These are phyloP conservation scores for Viola pubescens DNA, from an alignment of 441 rosid species.

Conservation along the genomic window DNA sequence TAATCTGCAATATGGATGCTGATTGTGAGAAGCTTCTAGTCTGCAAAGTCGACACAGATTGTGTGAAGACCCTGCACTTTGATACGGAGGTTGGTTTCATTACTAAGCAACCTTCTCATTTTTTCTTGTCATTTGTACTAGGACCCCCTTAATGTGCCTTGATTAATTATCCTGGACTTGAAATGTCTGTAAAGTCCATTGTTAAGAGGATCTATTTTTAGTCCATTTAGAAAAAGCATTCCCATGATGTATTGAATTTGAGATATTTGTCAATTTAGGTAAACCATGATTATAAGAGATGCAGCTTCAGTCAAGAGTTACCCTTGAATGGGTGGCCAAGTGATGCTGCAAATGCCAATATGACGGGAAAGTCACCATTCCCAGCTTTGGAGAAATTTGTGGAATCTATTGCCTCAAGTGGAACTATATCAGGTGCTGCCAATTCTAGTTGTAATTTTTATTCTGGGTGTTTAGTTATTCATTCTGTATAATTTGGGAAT, in stretches of 20 bases:
- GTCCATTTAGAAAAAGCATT: background rate
- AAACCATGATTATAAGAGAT: constrained; percentile 34
- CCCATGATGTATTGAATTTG: background rate
- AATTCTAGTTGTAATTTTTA: constrained; percentile 2
- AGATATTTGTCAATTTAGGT: constrained; percentile 36
- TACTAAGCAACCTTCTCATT: background rate
- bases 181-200: background rate
- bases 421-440: constrained; percentile 56
- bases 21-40: constrained; percentile 78
- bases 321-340: constrained; percentile 26
- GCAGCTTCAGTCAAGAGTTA: constrained; percentile 25
- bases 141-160: background rate
- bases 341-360: constrained; percentile 39
- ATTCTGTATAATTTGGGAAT: too few species aligned
- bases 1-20: constrained; percentile 76
- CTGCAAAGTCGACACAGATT: constrained; percentile 87
- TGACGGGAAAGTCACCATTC: constrained; percentile 71
- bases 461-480: background rate
- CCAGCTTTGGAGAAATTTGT: constrained; percentile 75
- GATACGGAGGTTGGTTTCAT: constrained; percentile 66
- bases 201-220: background rate
- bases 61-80: constrained; percentile 76
- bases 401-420: constrained; percentile 61
- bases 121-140: background rate
- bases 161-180: background rate